A percentile compares a stretch with the other conserved stretches of the same genome.
These are phyloP conservation scores for Mycocentrospora acerina DNA, from an alignment of 2,329 filamentous ascomycete species.

Conservation along the genomic window DNA sequence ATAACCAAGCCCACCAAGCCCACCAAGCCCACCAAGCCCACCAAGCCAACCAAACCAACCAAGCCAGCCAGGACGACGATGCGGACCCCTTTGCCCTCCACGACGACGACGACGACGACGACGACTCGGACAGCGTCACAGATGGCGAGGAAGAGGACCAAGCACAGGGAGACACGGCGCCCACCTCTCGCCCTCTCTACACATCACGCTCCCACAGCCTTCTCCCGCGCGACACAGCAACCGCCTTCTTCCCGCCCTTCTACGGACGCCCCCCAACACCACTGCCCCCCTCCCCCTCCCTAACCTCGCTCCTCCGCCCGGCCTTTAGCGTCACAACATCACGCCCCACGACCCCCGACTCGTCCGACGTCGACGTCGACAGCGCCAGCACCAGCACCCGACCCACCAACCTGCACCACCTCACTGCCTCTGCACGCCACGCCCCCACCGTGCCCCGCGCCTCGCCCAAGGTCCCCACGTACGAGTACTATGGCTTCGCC, in stretches of 20 bases:
- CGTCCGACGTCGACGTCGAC: slow-evolving; percentile 73
- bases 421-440: slow-evolving; percentile 59
- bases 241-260: slow-evolving; percentile 73
- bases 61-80: slow-evolving; percentile 18
- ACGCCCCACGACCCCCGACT: slow-evolving; percentile 89
- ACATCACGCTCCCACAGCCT: slow-evolving; percentile 50
- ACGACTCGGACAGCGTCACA: slow-evolving; percentile 21
- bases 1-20: no score
- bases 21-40: no score
- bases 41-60: no score
- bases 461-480: slow-evolving; percentile 92
- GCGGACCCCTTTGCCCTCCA: slow-evolving; percentile 16
- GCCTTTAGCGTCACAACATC: slow-evolving; percentile 61
- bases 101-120: slow-evolving; percentile 19
- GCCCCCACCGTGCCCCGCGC: slow-evolving; percentile 74
- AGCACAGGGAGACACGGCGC: slow-evolving; percentile 9
- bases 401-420: slow-evolving; percentile 58
- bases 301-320: slow-evolving; percentile 85
- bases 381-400: slow-evolving; percentile 30
- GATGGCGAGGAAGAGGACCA: slow-evolving; percentile 25
- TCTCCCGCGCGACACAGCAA: slow-evolving; percentile 39
- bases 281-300: slow-evolving; percentile 84
- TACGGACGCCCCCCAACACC: slow-evolving; percentile 97
- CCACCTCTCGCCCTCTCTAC: slow-evolving; percentile 40
- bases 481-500: slow-evolving; percentile 99